phyloP scores from a whole-genome alignment of 2,329 filamentous ascomycete genomes.

The Neocucurbitaria cava region DNA sequence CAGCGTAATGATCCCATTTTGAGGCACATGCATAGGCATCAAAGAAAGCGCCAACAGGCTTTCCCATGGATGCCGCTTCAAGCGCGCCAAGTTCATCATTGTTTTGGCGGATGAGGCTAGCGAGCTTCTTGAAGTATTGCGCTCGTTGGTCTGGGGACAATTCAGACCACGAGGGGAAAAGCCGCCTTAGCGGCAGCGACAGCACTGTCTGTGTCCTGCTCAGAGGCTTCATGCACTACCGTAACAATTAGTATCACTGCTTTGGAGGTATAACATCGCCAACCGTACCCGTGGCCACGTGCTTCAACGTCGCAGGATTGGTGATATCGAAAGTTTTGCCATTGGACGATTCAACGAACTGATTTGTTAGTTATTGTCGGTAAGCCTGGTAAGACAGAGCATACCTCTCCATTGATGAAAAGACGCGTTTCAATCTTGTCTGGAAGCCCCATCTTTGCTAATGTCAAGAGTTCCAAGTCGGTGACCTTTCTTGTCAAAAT shows the following conservation, averaged over 20 bases:
- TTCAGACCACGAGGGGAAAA: conserved; percentile 76
- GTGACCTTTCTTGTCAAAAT: neutral
- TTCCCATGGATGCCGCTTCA: conserved; percentile 85
- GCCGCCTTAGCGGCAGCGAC: conserved; percentile 73
- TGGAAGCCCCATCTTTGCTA: conserved; percentile 31
- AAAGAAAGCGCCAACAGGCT: conserved; percentile 79
- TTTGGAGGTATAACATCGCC: neutral
- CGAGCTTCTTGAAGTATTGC: conserved; percentile 65
- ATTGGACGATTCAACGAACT: conserved; percentile 42
- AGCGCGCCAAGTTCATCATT: conserved; percentile 82
- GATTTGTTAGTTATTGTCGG: conserved; percentile 5
- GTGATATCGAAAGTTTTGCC: conserved; percentile 67
- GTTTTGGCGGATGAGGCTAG: conserved; percentile 76
- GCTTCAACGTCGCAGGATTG: conserved; percentile 82
- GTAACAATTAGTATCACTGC: conserved; percentile 31
- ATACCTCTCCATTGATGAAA: conserved; percentile 46
- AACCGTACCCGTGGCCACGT: conserved; percentile 75
- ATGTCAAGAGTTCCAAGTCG: neutral
- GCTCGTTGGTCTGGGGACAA: conserved; percentile 34
- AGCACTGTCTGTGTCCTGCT: conserved; percentile 68
- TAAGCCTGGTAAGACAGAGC: neutral
- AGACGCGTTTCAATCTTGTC: conserved; percentile 43
- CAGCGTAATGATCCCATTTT: conserved; percentile 79
- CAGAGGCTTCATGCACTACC: conserved; percentile 45
- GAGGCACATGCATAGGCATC: conserved; percentile 80